Evolutionary conservation across 768 basidiomycete species (phyloP), one percentile per base, ranked within the genome.

Genomic region (Suillus luteus): DNA sequence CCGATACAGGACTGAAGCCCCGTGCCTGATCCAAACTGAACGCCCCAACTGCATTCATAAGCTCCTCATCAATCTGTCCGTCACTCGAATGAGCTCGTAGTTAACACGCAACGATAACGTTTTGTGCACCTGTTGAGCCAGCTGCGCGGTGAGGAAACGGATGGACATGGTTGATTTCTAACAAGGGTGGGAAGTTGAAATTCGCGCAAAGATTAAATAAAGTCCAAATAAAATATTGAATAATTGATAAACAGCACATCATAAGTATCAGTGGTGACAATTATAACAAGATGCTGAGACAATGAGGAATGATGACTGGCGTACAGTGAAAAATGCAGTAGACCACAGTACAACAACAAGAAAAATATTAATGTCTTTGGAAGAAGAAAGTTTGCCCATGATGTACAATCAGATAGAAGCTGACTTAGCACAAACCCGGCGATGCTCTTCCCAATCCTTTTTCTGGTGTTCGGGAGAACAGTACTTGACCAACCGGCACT

Each of bases 21-120:
- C 71, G 62, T 64, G 89, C 94, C 83, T 96, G 96, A 70, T 99
- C 96, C 49, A 99, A 78, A 73, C 93, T 96, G 81, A 96, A 99
- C 5, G 95, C 95, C 1, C 95, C 95, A n/a, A 82, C 79, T 3
- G 83, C 65, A 66, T 83, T 87, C 96, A 99, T 98, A 55, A 99
- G 86, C 72, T 97, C 93, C 70, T 93, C 90, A 70, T 99, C 96
- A 60, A 99, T 96, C 92, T 95, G 68, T 19, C 46, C 40, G n/a
- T 12, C 22, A 54, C 27, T 55, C 37, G 52, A 14, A 14, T 48
- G 8, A 61, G 19, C 17, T n/a, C 41, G n/a, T 15, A 31, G 15
- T 11, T 37, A 52, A 38, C 31, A 33, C 37, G 37, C 14, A 11
- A 57, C n/a, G 46, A 55, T 12, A 3, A 27, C 31, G 31, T 27